Percentiles rank a stretch among this genome's conserved stretches.
Evolutionary conservation across 495 filamentous ascomycete genomes (phyloP).

Genomic region (Hypoxylon fragiforme): DNA sequence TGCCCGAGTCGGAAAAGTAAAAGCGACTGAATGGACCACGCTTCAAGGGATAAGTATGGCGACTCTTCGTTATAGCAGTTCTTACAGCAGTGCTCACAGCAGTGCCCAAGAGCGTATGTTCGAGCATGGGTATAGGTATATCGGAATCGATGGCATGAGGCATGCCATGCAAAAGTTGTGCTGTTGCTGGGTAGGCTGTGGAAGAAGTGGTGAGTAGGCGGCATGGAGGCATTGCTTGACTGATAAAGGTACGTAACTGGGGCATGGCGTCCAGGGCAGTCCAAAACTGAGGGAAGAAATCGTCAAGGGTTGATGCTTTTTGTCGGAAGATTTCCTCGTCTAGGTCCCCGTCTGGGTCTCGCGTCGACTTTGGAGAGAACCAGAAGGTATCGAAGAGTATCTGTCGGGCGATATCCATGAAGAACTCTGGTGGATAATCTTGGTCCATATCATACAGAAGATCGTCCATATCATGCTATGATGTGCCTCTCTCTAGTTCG

Average conservation of each 20-base stretch:
- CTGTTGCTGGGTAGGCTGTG: background rate
- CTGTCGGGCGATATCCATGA: background rate
- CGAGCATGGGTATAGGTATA: too few relatives aligned
- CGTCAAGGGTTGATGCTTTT: background rate
- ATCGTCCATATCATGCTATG: background rate
- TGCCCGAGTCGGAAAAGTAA: background rate
- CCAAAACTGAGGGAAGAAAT: conserved; percentile 1
- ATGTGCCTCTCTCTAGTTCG: background rate
- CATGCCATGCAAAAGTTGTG: background rate
- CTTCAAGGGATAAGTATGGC: background rate
- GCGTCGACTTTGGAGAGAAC: background rate
- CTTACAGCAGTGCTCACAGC: too few relatives aligned
- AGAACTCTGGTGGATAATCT: background rate
- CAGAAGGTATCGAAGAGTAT: conserved; percentile 1
- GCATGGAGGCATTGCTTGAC: conserved; percentile 3
- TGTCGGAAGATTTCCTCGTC: background rate
- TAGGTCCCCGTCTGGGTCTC: background rate
- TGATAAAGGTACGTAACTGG: background rate
- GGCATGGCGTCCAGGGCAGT: conserved; percentile 6
- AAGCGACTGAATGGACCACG: background rate
- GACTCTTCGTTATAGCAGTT: background rate
- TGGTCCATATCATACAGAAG: background rate
- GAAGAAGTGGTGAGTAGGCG: background rate
- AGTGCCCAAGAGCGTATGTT: background rate
- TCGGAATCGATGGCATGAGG: background rate